Percentiles rank a stretch among this genome's conserved stretches.
These are phyloP conservation scores for Crotalaria pallida DNA, from an alignment of 306 rosid species.

Conservation along the genomic window DNA sequence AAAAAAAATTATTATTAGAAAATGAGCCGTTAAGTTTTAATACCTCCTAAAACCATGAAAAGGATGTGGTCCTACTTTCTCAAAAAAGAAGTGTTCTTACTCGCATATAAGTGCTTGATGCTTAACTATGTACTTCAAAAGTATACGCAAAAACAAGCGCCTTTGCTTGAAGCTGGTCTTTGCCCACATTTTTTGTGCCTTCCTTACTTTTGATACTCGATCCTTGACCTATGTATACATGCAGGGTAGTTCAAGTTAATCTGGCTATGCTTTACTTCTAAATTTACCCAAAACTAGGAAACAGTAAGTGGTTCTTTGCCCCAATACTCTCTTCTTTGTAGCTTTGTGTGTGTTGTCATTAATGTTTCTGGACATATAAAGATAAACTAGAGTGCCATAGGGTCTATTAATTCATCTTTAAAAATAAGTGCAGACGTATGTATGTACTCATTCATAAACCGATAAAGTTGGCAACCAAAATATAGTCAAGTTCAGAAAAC, in stretches of 20 bases:
- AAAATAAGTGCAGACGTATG: not conserved
- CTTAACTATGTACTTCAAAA: slow-evolving; percentile 73
- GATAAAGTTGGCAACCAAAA: not conserved
- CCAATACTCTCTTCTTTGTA: not conserved
- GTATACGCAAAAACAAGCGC: slow-evolving; percentile 76
- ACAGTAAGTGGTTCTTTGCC: not conserved
- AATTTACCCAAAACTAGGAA: not conserved
- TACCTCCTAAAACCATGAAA: not conserved
- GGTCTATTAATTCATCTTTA: not conserved
- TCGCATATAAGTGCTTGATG: slow-evolving; percentile 92
- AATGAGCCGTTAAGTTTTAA: not conserved
- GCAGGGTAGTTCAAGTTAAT: slow-evolving; percentile 9
- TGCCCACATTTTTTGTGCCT: slow-evolving; percentile 82
- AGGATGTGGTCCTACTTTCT: slow-evolving; percentile 42
- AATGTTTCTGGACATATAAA: not conserved
- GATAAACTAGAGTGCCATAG: not conserved
- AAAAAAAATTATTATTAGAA: not conserved
- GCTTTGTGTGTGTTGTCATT: not conserved
- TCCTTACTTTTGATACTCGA: slow-evolving; percentile 66
- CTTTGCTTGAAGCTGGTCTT: slow-evolving; percentile 91
- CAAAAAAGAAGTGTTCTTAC: slow-evolving; percentile 38
- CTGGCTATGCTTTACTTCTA: not conserved
- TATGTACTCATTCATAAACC: not conserved
- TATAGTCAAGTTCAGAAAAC: not conserved
- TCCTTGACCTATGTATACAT: slow-evolving; percentile 61